phyloP scores from a whole-genome alignment of 331 rosid genomes.

The Erythrophleum ivorense region DNA sequence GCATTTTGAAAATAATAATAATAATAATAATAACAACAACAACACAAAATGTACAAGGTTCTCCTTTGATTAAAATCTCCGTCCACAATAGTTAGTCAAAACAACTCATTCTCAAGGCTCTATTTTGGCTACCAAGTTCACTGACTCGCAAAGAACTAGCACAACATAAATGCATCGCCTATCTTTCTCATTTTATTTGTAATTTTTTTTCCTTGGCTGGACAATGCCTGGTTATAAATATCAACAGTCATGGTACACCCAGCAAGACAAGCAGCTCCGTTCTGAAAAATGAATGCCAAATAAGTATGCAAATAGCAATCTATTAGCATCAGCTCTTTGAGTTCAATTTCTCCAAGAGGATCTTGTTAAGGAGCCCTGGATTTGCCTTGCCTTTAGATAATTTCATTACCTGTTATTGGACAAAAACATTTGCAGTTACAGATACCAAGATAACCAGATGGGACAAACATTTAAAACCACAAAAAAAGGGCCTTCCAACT shows the following conservation, averaged over 20 bases:
- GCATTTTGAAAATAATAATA: background rate
- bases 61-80: background rate
- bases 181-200: conserved; percentile 5
- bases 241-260: background rate
- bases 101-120: background rate
- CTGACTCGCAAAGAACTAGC: conserved; percentile 11
- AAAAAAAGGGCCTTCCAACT: conserved; percentile 10
- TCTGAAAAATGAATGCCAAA: background rate
- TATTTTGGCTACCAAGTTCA: background rate
- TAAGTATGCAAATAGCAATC: conserved; percentile 16
- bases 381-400: conserved; percentile 94
- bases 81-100: background rate
- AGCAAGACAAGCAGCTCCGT: background rate
- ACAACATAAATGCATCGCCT: background rate
- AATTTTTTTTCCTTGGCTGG: background rate
- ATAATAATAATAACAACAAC: background rate
- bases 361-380: conserved; percentile 83
- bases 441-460: background rate
- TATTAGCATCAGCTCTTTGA: conserved; percentile 61
- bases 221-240: conserved; percentile 17
- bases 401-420: conserved; percentile 72
- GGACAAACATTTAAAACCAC: background rate
- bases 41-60: background rate
- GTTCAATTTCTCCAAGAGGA: conserved; percentile 78
- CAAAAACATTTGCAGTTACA: conserved; percentile 22